phyloP scores from a whole-genome alignment of 129 eudicot genomes.

The Helianthus tuberosus region DNA sequence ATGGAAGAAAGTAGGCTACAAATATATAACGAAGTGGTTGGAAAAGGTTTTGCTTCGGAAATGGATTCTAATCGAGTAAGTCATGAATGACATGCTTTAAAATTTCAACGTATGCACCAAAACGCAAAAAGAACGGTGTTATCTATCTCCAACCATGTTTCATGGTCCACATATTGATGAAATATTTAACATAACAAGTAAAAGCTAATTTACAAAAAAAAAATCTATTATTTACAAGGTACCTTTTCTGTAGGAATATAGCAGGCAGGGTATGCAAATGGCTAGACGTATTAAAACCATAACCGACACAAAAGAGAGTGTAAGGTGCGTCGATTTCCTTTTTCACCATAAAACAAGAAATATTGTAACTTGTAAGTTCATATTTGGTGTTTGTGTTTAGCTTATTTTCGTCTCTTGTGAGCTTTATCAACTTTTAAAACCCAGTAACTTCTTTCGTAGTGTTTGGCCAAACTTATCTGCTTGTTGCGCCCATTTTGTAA shows the following conservation, averaged over 20 bases:
- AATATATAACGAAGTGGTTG: constrained; percentile 53
- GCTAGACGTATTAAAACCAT: constrained; percentile 61
- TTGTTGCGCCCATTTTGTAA: not conserved
- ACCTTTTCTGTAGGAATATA: constrained; percentile 50
- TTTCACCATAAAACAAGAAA: not conserved
- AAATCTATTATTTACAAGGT: constrained; percentile 12
- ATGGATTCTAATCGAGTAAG: constrained; percentile 55
- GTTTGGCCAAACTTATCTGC: not conserved
- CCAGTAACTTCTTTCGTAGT: constrained; percentile 2
- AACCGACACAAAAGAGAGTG: constrained; percentile 65
- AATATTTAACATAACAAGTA: not conserved
- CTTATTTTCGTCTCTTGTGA: not conserved
- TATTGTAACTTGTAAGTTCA: not conserved
- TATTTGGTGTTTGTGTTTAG: not conserved
- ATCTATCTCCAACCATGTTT: not conserved
- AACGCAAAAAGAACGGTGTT: not conserved
- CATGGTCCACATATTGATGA: not conserved
- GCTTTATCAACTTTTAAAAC: not conserved
- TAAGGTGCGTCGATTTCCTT: constrained; percentile 53
- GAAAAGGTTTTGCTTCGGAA: constrained; percentile 44
- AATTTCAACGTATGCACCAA: not conserved
- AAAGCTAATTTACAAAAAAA: not conserved
- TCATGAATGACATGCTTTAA: constrained; percentile 24
- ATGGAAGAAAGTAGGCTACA: constrained; percentile 69
- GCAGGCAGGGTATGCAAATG: constrained; percentile 55